Base-by-base conservation (phyloP, 2,329 filamentous ascomycete genomes). In the Clonostachys chloroleuca region DNA sequence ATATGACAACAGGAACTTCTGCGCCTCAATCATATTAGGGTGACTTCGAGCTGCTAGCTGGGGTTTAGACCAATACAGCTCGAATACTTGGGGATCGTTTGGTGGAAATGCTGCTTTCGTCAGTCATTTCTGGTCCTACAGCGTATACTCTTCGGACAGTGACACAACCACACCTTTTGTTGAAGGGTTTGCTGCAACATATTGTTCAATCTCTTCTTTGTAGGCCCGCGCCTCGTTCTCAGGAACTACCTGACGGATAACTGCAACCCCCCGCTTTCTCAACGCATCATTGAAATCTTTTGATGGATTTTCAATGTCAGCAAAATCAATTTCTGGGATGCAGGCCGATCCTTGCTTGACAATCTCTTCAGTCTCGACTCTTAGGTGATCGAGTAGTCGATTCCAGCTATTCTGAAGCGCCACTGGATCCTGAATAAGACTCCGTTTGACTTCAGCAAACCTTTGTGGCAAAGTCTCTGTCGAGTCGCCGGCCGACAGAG, bases 1-100 rank as follows among this genome's bases (percentile, higher is more conserved):
- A 33, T 65, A 61, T 7, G 69, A 61, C 72, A 88, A 82, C 34
- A 91, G 73, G 24, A 78, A 78, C 8, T 67, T 67, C 54, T 90
- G 86, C 0, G 80, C 72, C 18, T 66, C 61, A 17, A 90, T 66
- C 51, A 90, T 65, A 50, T 82, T 80, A 1, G 82, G 78, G 58
- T 91, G 83, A 0, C 76, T 67, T n/a, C 87, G 77, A 5, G 85
- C 86, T 52, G 78, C 75, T 40, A 87, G 69, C 60, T 92, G 87
- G 2, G 84, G 71, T 2, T 74, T 72, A 0, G 84, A 86, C 86
- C 86, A 90, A 65, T 90, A 91, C 2, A 91, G 69, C 60, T 90
- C 87, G 56, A 81, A 89, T 6, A 91, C 86, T 41, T 87, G 82
- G 0, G 85, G 86, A 40, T 83, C 74, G 42, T 84, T 68, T 0